Evolutionary conservation across 805 yeast genomes (phyloP), one percentile per base, ranked within the genome.

Genomic region (Ogataea naganishii): DNA sequence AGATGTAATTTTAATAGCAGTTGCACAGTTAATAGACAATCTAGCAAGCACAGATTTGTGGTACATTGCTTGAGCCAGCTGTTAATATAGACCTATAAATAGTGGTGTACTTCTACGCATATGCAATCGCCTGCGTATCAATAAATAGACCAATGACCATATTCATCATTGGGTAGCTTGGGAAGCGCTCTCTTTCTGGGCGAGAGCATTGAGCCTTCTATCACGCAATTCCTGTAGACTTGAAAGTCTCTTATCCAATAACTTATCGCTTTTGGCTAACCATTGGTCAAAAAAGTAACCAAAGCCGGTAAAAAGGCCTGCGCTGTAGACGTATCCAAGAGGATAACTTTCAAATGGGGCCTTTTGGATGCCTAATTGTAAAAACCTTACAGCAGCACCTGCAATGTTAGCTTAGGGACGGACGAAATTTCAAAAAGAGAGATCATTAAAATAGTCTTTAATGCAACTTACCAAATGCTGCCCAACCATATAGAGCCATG

Each of bases 361-460:
- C 37, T 62, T 58, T 40, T 62, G 51, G 18, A 66, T 47, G 20
- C 69, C 70, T 34, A 59, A 36, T 43, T 65, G 71, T 39, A 58
- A 58, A 4, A 62, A 64, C 51, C 71, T 62, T 9, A 58, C 65
- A 21, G 53, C 45, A 19, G 57, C 55, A 27, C 69, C 67, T 58
- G 10, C 9, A 17, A 17, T 29, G 11, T 24, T 18, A 9, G n/a
- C 13, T 22, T n/a, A n/a, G n/a, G n/a, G 14, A 31, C n/a, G 17
- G 5, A 14, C n/a, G 18, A 19, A 19, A 20, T 18, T 23, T 17
- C 16, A 23, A 20, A 17, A 17, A 22, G 7, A 22, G 7, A 20
- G 18, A 24, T 14, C 7, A 11, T 7, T 10, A 9, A 23, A 32
- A 13, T 14, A 17, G 11, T 5, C 3, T 8, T 16, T 14, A 13